phyloP scores from a whole-genome alignment of 208 protist species.

The Tritrichomonas musculus region DNA sequence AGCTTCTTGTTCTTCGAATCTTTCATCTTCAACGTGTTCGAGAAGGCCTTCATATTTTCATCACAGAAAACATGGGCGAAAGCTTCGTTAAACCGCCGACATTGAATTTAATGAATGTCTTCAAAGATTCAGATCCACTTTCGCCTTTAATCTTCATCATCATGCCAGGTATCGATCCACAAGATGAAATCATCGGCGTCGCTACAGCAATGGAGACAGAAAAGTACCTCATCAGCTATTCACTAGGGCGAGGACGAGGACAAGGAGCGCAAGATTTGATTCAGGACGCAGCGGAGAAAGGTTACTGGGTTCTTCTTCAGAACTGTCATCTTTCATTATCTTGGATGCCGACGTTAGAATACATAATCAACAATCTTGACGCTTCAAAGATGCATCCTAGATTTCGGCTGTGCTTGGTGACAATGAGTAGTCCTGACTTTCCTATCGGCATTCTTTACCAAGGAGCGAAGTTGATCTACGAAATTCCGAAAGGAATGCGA shows the following conservation, averaged over 20 bases:
- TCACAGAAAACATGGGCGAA: neutral
- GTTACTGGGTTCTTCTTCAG: slow-evolving; percentile 85
- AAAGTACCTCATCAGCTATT: slow-evolving; percentile 80
- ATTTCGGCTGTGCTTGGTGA: slow-evolving; percentile 85
- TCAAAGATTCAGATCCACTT: slow-evolving; percentile 75
- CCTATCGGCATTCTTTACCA: slow-evolving; percentile 87
- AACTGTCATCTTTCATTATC: slow-evolving; percentile 94
- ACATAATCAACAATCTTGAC: slow-evolving; percentile 54
- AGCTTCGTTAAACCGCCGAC: slow-evolving; percentile 49
- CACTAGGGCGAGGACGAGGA: slow-evolving; percentile 93
- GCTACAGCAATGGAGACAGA: slow-evolving; percentile 73
- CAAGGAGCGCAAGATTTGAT: slow-evolving; percentile 83
- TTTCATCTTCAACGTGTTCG: slow-evolving; percentile 82
- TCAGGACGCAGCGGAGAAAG: slow-evolving; percentile 51
- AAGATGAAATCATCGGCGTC: slow-evolving; percentile 51
- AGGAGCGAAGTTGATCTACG: slow-evolving; percentile 95
- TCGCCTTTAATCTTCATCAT: slow-evolving; percentile 98
- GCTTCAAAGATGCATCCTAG: slow-evolving; percentile 65
- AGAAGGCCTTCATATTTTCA: slow-evolving; percentile 66
- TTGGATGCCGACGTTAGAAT: slow-evolving; percentile 89
- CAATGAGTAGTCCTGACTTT: slow-evolving; percentile 72
- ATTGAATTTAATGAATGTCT: slow-evolving; percentile 75
- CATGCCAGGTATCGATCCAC: slow-evolving; percentile 91
- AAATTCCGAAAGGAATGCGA: slow-evolving; percentile 87
- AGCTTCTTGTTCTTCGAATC: slow-evolving; percentile 78